phyloP scores from a whole-genome alignment of 495 filamentous ascomycete genomes.

The Tuber microsphaerosporum region DNA sequence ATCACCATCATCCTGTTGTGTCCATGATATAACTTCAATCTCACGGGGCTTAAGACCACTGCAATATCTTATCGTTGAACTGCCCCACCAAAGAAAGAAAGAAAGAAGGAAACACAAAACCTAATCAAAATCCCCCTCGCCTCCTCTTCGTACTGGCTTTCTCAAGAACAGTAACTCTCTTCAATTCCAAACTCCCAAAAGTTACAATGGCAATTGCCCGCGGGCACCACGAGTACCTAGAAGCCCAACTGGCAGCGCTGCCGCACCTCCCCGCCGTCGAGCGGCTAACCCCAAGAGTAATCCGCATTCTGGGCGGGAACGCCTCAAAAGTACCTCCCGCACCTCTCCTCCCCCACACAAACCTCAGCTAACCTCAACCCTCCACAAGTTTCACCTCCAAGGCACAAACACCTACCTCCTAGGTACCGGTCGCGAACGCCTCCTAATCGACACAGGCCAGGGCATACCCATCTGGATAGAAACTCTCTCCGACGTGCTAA shows the following conservation, averaged over 20 bases:
- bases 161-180: background rate
- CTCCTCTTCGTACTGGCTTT: background rate
- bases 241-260: constrained; percentile 32
- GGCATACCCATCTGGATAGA: constrained; percentile 49
- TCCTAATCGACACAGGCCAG: constrained; percentile 71
- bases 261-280: constrained; percentile 56
- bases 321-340: constrained; percentile 58
- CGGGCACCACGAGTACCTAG: constrained; percentile 36
- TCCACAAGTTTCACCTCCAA: constrained; percentile 45
- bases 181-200: background rate
- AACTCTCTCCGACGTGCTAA: constrained; percentile 56
- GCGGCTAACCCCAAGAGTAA: constrained; percentile 57
- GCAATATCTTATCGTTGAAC: background rate
- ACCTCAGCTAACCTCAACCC: constrained; percentile 12
- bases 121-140: background rate
- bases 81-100: background rate
- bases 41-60: background rate
- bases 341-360: background rate
- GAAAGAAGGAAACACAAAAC: background rate
- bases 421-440: constrained; percentile 58
- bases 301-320: constrained; percentile 74
- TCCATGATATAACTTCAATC: background rate
- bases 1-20: background rate
- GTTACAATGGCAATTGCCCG: constrained; percentile 24
- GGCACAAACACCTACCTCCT: constrained; percentile 85